Evolutionary conservation across 805 yeast genomes (phyloP), one percentile per base, ranked within the genome.

Genomic region (Wickerhamiella alocasiicola): DNA sequence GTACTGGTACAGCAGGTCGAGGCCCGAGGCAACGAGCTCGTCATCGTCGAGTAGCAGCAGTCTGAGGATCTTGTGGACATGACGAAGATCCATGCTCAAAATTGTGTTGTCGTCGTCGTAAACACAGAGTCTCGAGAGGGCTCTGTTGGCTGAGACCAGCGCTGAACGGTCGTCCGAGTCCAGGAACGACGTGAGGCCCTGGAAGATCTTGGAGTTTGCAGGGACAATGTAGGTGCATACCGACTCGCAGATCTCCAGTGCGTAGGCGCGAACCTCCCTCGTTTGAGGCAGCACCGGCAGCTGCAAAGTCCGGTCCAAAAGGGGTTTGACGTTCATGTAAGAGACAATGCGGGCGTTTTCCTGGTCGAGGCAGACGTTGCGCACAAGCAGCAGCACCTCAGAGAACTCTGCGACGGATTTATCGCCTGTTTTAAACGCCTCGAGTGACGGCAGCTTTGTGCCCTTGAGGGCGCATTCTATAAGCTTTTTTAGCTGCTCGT

Each of bases 311-410:
- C 43, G 54, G 38, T 40, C 63, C 44, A 81, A 63, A 9, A 70
- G 67, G 34, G 60, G 44, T 71, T 70, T 32, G 81, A 66, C 15
- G 59, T 54, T 16, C 62, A 59, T 43, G 69, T 63, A 50, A 70
- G 65, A 1, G 46, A 91, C 62, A 53, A 78, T 67, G 55, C 81
- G 84, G 31, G 94, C 91, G 52, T 83, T 81, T 33, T 71, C 79
- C 9, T 81, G 70, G 56, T 85, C 95, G 55, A 88, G 94, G 2
- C 82, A 72, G 34, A 82, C 62, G 58, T 91, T 91, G 54, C 97
- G 69, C 43, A 91, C 63, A 15, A 81, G 72, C 31, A 91, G 64
- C 50, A 78, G 67, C 6, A 79, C 67, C 53, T 71, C 74, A 6
- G 70, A 53, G 27, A 56, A 53, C 33, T 50, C 52, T 36, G 55